Base-by-base conservation (phyloP, 2,329 filamentous ascomycete genomes). In the Neonectria hederae region DNA sequence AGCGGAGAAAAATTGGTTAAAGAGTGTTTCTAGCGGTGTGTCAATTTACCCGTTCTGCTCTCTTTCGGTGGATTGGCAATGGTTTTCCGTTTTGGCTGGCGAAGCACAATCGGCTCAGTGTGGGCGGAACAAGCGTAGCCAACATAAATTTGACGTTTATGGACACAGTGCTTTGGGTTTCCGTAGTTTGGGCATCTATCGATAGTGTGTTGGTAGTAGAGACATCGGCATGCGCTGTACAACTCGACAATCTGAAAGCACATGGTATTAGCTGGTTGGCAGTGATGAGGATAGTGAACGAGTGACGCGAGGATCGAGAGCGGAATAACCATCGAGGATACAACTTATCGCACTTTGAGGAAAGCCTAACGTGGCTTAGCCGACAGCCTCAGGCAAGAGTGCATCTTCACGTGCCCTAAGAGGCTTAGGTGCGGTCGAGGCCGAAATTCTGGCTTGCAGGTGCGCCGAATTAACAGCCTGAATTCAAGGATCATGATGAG, bases 181-280 rank as follows among this genome's bases (percentile, higher is more conserved):
- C 90, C 91, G 75, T 92, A 92, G 19, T 87, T 83, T 42, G 88
- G 83, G 76, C 94, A 97, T 64, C 91, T 90, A 75, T 97, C 93
- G 69, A 97, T 84, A 38, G 92, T 89, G 77, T 97, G 93, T 74
- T 90, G 86, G 82, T 94, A 92, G 83, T 97, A 97, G 70, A 94
- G 84, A 80, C 93, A 97, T 66, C 89, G 87, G 84, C 93, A 97
- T 59, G 90, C 92, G 54, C 93, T 89, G 83, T 93, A 97, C 62
- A 92, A 85, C 79, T 97, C 22, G n/a, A 30, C 3, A 13, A 49
- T 2, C n/a, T 49, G 46, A 26, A 30, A 49, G 24, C 46, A 49
- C 46, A 49, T 49, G n/a, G 3, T 49, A 17, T 17, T 14, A 7
- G 14, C 7, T 38, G 13, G 32, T 17, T 8, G 14, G 32, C 2